Percentiles rank a stretch among this genome's conserved stretches.
phyloP scores from a whole-genome alignment of 306 rosid species.

The Castanea sativa region DNA sequence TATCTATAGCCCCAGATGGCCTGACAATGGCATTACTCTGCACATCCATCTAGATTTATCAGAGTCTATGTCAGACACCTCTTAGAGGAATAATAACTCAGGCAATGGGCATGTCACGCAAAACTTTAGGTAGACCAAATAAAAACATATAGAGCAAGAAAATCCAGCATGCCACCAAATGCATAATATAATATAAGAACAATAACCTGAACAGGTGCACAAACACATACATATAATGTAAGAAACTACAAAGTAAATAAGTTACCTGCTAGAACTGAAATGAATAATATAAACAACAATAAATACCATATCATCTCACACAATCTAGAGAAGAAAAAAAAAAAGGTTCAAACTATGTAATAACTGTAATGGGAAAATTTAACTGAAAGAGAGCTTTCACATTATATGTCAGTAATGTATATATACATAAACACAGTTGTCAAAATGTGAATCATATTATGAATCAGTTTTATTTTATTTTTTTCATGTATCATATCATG shows the following conservation, averaged over 20 bases:
- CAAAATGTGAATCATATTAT: no score
- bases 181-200: neutral
- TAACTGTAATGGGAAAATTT: slow-evolving; percentile 19
- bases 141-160: neutral
- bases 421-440: slow-evolving; percentile 6
- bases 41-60: slow-evolving; percentile 71
- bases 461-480: no score
- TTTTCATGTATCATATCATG: no score
- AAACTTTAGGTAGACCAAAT: neutral
- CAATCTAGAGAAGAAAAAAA: neutral
- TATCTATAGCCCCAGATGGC: slow-evolving; percentile 73
- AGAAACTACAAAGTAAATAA: neutral
- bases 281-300: neutral
- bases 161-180: neutral
- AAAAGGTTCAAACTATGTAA: slow-evolving; percentile 20
- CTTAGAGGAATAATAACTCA: slow-evolving; percentile 4
- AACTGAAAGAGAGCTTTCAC: slow-evolving; percentile 17
- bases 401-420: slow-evolving; percentile 22
- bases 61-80: slow-evolving; percentile 32
- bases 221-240: neutral
- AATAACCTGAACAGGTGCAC: neutral
- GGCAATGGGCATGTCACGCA: neutral
- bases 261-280: neutral
- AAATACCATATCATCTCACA: neutral
- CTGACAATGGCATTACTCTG: slow-evolving; percentile 72